Evolutionary conservation across 805 yeast genomes (phyloP).

Genomic region (Candida corydali): DNA sequence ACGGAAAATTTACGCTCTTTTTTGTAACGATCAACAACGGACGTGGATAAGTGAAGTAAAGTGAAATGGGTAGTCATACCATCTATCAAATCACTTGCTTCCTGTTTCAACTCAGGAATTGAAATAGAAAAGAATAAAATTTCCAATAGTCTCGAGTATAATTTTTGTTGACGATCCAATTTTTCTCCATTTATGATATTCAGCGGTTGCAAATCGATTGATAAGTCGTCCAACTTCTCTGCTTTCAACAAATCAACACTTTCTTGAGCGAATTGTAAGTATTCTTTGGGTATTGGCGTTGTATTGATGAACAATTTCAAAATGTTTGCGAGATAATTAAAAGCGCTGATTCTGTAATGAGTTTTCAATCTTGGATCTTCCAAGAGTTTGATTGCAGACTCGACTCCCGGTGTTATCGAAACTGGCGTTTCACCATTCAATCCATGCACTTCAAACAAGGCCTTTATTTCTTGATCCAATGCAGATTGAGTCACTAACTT

Average conservation of each 20-base stretch:
- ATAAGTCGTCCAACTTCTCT: slow-evolving; percentile 26
- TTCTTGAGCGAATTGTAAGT: slow-evolving; percentile 40
- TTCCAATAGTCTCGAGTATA: slow-evolving; percentile 62
- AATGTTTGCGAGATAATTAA: slow-evolving; percentile 61
- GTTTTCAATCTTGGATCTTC: slow-evolving; percentile 60
- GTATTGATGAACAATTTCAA: slow-evolving; percentile 65
- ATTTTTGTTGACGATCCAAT: slow-evolving; percentile 58
- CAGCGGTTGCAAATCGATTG: slow-evolving; percentile 33
- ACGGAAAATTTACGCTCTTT: slow-evolving; percentile 68
- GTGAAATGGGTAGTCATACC: slow-evolving; percentile 77
- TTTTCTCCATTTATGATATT: slow-evolving; percentile 45
- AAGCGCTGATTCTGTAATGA: slow-evolving; percentile 76
- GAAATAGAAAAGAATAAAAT: slow-evolving; percentile 74
- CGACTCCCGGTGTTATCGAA: slow-evolving; percentile 78
- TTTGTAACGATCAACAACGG: slow-evolving; percentile 63
- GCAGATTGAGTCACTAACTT: slow-evolving; percentile 54
- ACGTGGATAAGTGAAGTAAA: slow-evolving; percentile 69
- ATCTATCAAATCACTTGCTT: slow-evolving; percentile 58
- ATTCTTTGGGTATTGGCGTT: slow-evolving; percentile 44
- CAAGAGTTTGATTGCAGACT: slow-evolving; percentile 70
- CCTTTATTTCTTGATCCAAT: slow-evolving; percentile 66
- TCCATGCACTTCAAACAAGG: slow-evolving; percentile 70
- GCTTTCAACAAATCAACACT: slow-evolving; percentile 45
- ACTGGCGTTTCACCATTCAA: slow-evolving; percentile 55
- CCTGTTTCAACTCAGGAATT: slow-evolving; percentile 64